Evolutionary conservation across 768 basidiomycete genomes (phyloP).

Genomic region (Cyathus striatus): DNA sequence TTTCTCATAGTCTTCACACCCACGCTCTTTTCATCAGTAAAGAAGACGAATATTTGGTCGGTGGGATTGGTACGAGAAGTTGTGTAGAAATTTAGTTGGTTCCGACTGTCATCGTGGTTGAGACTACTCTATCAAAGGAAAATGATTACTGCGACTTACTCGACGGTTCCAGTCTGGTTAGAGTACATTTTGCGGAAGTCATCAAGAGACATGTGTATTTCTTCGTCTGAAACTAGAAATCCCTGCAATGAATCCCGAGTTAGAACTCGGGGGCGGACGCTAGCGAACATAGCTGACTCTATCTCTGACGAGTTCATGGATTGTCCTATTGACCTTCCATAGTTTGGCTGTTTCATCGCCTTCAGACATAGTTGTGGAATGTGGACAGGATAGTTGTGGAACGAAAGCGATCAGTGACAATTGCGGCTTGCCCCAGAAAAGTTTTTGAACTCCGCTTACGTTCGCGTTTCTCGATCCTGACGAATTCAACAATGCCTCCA

Average conservation of each 20-base stretch:
- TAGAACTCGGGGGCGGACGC: constrained; percentile 14
- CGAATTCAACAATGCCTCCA: constrained; percentile 31
- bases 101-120: constrained; percentile 51
- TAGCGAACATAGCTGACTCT: constrained; percentile 52
- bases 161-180: constrained; percentile 68
- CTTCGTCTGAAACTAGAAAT: constrained; percentile 90
- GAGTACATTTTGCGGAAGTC: constrained; percentile 75
- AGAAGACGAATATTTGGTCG: constrained; percentile 91
- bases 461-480: constrained; percentile 7
- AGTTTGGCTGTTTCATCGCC: constrained; percentile 80
- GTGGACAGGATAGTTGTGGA: constrained; percentile 6
- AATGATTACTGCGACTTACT: constrained; percentile 59
- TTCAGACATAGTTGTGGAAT: constrained; percentile 51
- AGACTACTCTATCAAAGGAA: too few relatives aligned
- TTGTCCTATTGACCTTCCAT: constrained; percentile 95
- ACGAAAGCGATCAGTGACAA: too few relatives aligned
- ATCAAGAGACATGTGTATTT: constrained; percentile 82
- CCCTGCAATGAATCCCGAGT: constrained; percentile 49
- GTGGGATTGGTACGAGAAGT: constrained; percentile 57
- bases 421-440: too few relatives aligned
- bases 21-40: constrained; percentile 93
- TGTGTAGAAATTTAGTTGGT: constrained; percentile 87
- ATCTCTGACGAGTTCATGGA: constrained; percentile 94
- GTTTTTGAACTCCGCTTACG: constrained; percentile 55
- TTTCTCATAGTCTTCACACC: constrained; percentile 98